Conservation (phyloP, 495 filamentous ascomycete genomes). For the Aspergillus incahuasiensis region DNA sequence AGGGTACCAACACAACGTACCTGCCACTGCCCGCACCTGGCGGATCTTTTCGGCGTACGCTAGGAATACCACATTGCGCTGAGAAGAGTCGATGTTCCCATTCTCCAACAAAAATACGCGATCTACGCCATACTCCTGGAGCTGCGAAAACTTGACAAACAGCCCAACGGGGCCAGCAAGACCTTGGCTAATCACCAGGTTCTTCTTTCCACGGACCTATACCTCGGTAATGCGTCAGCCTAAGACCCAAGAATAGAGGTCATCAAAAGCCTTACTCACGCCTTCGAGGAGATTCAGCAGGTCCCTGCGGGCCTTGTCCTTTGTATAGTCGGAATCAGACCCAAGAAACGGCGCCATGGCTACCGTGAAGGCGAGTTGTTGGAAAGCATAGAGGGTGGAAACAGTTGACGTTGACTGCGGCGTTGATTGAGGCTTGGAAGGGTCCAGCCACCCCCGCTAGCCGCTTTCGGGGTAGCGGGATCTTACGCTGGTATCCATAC, state of each 20-base stretch:
- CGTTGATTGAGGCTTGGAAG: slow-evolving; percentile 16
- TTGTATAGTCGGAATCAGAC: slow-evolving; percentile 76
- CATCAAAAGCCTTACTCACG: slow-evolving; percentile 61
- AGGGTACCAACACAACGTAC: slow-evolving; percentile 52
- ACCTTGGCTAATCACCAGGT: slow-evolving; percentile 86
- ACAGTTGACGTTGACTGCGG: slow-evolving; percentile 14
- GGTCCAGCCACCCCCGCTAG: slow-evolving; percentile 17
- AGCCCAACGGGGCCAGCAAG: slow-evolving; percentile 85
- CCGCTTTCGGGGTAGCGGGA: slow-evolving; percentile 2
- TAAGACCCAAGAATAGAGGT: slow-evolving; percentile 1
- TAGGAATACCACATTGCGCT: slow-evolving; percentile 93
- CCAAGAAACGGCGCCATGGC: slow-evolving; percentile 63
- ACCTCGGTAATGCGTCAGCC: slow-evolving; percentile 24
- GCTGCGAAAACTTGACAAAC: slow-evolving; percentile 86
- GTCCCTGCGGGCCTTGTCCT: slow-evolving; percentile 78
- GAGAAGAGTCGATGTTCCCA: slow-evolving; percentile 84
- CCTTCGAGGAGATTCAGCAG: slow-evolving; percentile 82
- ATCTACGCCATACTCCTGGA: slow-evolving; percentile 93
- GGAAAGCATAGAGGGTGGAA: slow-evolving; percentile 19
- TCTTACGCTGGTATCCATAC: slow-evolving; percentile 16
- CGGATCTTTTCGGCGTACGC: slow-evolving; percentile 80
- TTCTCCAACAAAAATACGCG: slow-evolving; percentile 95
- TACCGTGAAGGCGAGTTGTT: slow-evolving; percentile 17
- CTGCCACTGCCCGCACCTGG: slow-evolving; percentile 78
- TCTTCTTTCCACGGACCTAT: slow-evolving; percentile 97